Evolutionary conservation across 2,329 filamentous ascomycete genomes (phyloP), one percentile per base, ranked within the genome.

Genomic region (Mycocentrospora acerina): DNA sequence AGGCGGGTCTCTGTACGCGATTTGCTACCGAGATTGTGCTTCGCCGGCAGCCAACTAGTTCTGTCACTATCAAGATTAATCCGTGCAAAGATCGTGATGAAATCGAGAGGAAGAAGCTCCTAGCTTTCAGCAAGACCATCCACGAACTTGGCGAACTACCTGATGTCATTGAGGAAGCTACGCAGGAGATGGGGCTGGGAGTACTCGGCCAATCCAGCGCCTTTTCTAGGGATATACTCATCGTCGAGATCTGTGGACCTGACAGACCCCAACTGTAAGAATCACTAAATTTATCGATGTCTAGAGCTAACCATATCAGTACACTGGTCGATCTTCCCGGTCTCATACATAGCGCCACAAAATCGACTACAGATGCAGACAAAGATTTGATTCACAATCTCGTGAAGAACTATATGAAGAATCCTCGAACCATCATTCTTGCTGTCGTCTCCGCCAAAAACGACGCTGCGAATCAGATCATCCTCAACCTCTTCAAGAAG

Each of bases 1-100:
- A 79, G 4, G 72, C 72, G 3, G 72, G 64, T 14, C 32, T 79
- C 0, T 82, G 79, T 51, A 83, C 81, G 0, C 69, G 77, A 1
- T 83, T 83, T 41, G 74, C 79, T 0, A 83, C 78, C 0, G 42
- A 57, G 31, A 75, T 77, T 28, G 69, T 64, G 7, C 62, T 71
- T 24, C 67, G 66, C 0, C 0, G 66, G 68, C 7, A 62, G 65
- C 16, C 62, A 59, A 14, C 13, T 2, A 24, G 22, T 2, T 10
- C 17, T 2, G 26, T 45, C 25, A 36, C 24, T 1, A 14, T 40
- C 24, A 37, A 17, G 13, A 42, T 48, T 14, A 17, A 30, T 0
- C 44, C 42, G 9, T 19, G 24, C 6, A 37, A 48, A 6, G 43
- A 59, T 24, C 53, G 55, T 3, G 22, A 48, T 1, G 24, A 32